Evolutionary conservation across 2,329 filamentous ascomycete species (phyloP).

Genomic region (Penicillium sp.): DNA sequence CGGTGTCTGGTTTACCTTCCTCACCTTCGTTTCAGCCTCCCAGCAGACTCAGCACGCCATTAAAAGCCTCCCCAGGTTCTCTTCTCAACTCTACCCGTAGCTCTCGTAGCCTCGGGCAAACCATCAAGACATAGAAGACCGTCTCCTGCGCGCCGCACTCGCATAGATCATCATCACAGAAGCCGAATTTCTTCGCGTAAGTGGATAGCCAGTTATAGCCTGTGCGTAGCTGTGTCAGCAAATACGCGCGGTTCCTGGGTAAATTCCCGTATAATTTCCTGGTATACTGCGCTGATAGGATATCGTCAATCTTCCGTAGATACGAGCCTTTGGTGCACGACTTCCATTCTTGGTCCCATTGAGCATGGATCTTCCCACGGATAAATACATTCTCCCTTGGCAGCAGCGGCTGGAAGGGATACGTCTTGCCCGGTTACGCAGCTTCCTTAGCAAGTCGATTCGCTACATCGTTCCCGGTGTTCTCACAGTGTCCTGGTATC

Average conservation of each 20-base stretch:
- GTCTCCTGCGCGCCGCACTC: constrained; percentile 22
- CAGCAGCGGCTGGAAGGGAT: background rate
- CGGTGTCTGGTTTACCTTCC: constrained; percentile 14
- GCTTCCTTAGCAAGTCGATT: constrained; percentile 10
- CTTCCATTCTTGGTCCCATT: constrained; percentile 7
- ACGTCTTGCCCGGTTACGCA: constrained; percentile 5
- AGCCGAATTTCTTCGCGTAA: background rate
- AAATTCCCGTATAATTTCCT: constrained; percentile 4
- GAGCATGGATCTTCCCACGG: background rate
- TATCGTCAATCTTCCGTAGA: constrained; percentile 5
- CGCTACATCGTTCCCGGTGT: constrained; percentile 6
- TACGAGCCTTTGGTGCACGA: background rate
- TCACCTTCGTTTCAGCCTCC: constrained; percentile 22
- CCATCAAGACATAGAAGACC: constrained; percentile 23
- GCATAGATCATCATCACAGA: background rate
- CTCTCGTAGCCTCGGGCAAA: constrained; percentile 20
- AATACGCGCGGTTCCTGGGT: background rate
- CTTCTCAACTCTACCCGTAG: constrained; percentile 21
- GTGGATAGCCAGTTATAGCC: background rate
- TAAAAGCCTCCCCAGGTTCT: too few species aligned
- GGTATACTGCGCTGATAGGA: constrained; percentile 6
- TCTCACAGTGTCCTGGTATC: constrained; percentile 12
- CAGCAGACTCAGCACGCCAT: constrained; percentile 26
- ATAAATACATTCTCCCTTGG: background rate
- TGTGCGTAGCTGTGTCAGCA: background rate